These are phyloP conservation scores for Physcomitrium patens DNA, from an alignment of 225 moss, liverwort and hornwort genomes.

Conservation along the genomic window DNA sequence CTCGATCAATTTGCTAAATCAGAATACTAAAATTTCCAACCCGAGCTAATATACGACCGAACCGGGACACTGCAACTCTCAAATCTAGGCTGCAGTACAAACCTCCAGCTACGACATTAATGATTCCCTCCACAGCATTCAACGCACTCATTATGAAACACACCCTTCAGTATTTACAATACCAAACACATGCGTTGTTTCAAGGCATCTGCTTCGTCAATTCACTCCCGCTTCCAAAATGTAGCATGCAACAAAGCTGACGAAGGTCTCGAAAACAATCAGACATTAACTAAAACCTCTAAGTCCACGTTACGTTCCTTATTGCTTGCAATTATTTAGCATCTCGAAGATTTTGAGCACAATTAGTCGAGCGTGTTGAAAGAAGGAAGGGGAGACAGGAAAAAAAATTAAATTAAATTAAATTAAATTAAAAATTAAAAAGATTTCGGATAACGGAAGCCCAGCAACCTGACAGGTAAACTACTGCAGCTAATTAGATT, in stretches of 20 bases:
- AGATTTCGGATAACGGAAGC: too few relatives aligned
- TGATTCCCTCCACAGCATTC: neutral
- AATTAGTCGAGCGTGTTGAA: neutral
- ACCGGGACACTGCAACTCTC: neutral
- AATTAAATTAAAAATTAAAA: too few relatives aligned
- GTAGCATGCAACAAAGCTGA: too few relatives aligned
- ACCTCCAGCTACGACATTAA: neutral
- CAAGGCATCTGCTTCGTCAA: too few relatives aligned
- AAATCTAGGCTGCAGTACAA: neutral
- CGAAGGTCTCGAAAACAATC: too few relatives aligned
- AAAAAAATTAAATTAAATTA: neutral
- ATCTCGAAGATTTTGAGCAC: neutral
- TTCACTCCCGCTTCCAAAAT: too few relatives aligned
- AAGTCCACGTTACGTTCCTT: neutral
- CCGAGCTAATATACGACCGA: neutral
- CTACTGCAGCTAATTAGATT: too few relatives aligned
- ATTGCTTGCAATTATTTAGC: neutral
- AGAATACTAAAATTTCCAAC: neutral
- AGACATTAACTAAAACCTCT: too few relatives aligned
- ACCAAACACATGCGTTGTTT: too few relatives aligned
- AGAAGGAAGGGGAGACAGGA: neutral
- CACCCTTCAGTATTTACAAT: neutral
- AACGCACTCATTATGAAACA: neutral
- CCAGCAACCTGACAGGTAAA: too few relatives aligned
- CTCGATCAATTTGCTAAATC: neutral